phyloP scores from a whole-genome alignment of 177 flowering plant species.

The Tripterygium wilfordii region DNA sequence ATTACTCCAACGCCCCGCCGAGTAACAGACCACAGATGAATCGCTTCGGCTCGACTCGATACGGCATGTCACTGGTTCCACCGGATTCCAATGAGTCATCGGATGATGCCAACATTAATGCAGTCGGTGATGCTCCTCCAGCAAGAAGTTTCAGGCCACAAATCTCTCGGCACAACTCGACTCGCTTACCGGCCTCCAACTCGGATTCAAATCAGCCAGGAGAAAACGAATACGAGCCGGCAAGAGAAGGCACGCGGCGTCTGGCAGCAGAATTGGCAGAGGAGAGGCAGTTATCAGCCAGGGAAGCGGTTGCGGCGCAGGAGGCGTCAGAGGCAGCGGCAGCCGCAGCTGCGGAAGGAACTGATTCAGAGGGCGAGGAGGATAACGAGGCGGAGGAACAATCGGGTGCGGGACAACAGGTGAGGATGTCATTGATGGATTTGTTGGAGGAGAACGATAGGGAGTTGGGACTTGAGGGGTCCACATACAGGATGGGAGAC shows the following conservation, averaged over 20 bases:
- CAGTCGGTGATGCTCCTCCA: constrained; percentile 6
- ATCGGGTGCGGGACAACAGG: constrained; percentile 23
- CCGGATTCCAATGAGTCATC: neutral
- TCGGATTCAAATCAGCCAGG: too few species aligned
- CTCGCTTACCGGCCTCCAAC: neutral
- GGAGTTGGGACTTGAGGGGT: constrained; percentile 32
- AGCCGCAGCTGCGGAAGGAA: constrained; percentile 7
- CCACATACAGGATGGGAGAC: constrained; percentile 18
- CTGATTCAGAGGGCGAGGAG: constrained; percentile 10
- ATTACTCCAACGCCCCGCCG: neutral
- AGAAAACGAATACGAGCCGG: constrained; percentile 1
- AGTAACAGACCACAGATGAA: constrained; percentile 8
- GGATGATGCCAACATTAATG: neutral
- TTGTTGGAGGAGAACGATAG: constrained; percentile 66
- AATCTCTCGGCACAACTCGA: constrained; percentile 18
- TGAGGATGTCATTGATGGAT: constrained; percentile 75
- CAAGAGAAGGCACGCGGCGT: constrained; percentile 10
- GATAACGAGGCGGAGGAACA: constrained; percentile 6
- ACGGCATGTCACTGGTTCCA: neutral
- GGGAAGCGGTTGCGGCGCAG: constrained; percentile 18
- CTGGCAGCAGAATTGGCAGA: constrained; percentile 24
- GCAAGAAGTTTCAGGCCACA: constrained; percentile 9
- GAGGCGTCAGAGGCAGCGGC: constrained; percentile 17
- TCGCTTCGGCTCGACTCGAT: constrained; percentile 18
- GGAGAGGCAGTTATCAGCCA: constrained; percentile 22